Base-by-base conservation (phyloP, 805 yeast species). In the Lipomyces yamadae region DNA sequence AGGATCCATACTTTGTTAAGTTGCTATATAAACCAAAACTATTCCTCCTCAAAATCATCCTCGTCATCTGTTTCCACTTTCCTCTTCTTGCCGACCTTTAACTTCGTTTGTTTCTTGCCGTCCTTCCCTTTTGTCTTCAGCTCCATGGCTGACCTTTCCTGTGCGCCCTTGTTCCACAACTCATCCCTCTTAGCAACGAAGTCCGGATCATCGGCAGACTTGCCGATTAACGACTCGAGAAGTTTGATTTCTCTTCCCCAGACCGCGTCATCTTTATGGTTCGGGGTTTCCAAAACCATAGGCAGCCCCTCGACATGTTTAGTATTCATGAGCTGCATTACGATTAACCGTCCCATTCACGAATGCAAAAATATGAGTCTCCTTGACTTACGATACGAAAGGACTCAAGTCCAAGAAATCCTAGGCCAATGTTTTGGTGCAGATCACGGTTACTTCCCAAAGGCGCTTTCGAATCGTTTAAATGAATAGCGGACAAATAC, bases 391-490 rank as follows among this genome's bases (percentile, higher is more conserved):
- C 74, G 10, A 87, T 78, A 71, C 97, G 81, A 77, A 95, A 95
- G 13, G 88, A 86, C 72, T 94, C 97, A 57, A 95, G 80, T 0
- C 97, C 97, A 57, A 95, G 75, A 74, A 91, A 95, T 0, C 99
- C 99, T 71, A 85, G 82, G 0, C 99, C 99, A 50, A 95, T 78
- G 67, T 87, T 86, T 76, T 95, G 97, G 76, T 95, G 99, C 63
- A 94, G 83, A 77, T 95, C 99, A 69, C 96, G 83, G 73, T 91
- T 91, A 32, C 97, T 92, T 1, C 89, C 95, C 55, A 91, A 77
- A 2, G 98, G 98, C 2, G 96, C 96, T 79, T 94, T 93, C 6
- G 98, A 94, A 76, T 95, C 99, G 76, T 95, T 95, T 65, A 95
- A 79, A 79, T 95, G 99, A 59, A 95, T 84, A 0, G 96, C 93